Evolutionary conservation across 176 grass and related monocot genomes (phyloP).

Genomic region (Musa beccarii): DNA sequence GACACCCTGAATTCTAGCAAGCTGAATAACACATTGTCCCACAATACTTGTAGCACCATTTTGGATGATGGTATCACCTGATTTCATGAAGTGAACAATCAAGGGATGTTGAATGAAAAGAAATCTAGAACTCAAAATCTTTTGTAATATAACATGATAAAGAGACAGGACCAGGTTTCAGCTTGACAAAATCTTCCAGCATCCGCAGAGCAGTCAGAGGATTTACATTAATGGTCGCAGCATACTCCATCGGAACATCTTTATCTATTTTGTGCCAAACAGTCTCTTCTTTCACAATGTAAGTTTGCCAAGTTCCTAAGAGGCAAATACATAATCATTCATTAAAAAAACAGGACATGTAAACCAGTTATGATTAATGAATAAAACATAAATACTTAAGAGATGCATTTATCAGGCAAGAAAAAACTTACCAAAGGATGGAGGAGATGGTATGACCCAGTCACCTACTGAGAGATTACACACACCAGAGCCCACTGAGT

Average conservation of each 20-base stretch:
- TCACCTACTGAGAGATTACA: slow-evolving; percentile 50
- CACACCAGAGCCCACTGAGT: slow-evolving; percentile 49
- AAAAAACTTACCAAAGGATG: slow-evolving; percentile 48
- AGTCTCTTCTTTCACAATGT: slow-evolving; percentile 52
- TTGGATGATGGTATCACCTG: slow-evolving; percentile 79
- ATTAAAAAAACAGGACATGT: background rate
- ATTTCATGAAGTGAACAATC: slow-evolving; percentile 13
- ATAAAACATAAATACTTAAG: background rate
- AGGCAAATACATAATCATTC: background rate
- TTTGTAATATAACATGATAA: background rate
- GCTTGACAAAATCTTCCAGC: slow-evolving; percentile 63
- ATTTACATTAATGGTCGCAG: slow-evolving; percentile 75
- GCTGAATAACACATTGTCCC: slow-evolving; percentile 79
- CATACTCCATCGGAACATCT: slow-evolving; percentile 70
- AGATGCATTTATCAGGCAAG: background rate
- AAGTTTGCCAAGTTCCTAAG: slow-evolving; percentile 76
- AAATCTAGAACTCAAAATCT: background rate
- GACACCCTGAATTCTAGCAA: slow-evolving; percentile 50
- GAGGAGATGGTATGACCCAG: slow-evolving; percentile 81
- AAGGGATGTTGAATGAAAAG: background rate
- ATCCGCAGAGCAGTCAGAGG: slow-evolving; percentile 61
- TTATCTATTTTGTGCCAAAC: slow-evolving; percentile 64
- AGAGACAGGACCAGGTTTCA: slow-evolving; percentile 44
- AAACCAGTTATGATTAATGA: background rate
- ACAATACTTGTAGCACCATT: slow-evolving; percentile 88